Evolutionary conservation across 108 stramenopile species (phyloP), one percentile per base, ranked within the genome.

Genomic region (Cyclotella cryptica): DNA sequence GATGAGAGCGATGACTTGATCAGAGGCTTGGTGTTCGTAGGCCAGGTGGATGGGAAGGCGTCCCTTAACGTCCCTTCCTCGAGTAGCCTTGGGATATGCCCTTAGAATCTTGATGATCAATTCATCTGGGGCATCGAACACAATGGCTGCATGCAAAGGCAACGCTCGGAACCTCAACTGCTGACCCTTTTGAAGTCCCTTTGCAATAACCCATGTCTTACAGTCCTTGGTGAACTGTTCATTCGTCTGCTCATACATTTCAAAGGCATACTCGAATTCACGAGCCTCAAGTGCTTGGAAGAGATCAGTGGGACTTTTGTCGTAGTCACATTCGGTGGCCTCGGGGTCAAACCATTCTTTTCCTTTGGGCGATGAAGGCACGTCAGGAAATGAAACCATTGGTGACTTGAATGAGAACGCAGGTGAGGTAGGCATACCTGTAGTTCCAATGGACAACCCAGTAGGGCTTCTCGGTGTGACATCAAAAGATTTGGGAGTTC

Each of bases 61-160:
- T 19, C 82, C 82, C 42, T 76, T 75, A 44, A 79, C 82, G 59
- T 83, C 82, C 29, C 72, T 51, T 1, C 78, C 78, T 27, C 67
- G 57, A 19, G 78, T 21, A 27, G 78, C 82, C 39, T 74, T 66
- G 41, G 82, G 82, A 69, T 83, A 77, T 11, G 82, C 72, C 17
- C 66, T 52, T 46, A 83, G 46, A 35, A 83, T 73, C 35, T 75
- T 69, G 64, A 51, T 79, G 13, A 74, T 58, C 44, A 83, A 30
- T 7, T 74, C 59, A 27, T 79, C 72, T 12, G 77, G 73, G 39
- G 72, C 71, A 27, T 71, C 72, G 39, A 83, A 83, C 35, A 83
- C 78, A 39, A 79, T 66, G 27, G 82, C 82, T 24, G 82, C 82
- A 62, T 83, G 82, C 17, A 83, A 66, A 18, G 82, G 82, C 29